Evolutionary conservation across 495 filamentous ascomycete genomes (phyloP).

Genomic region (Trichoderma reesei): DNA sequence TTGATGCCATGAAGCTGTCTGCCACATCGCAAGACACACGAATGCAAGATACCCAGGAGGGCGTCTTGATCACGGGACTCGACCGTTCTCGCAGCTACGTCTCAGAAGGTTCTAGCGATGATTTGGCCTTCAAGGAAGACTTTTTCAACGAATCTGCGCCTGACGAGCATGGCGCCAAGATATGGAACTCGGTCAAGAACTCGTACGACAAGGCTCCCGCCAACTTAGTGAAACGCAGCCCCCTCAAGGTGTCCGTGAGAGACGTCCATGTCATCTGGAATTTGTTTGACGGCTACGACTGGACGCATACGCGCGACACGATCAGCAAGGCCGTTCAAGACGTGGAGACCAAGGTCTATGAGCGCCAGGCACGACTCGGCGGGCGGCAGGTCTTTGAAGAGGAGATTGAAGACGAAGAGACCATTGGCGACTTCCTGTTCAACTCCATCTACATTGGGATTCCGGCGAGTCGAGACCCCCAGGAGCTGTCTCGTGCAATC

Average conservation of each 20-base stretch:
- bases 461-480: constrained; percentile 72
- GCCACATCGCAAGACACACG: constrained; percentile 23
- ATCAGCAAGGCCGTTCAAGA: constrained; percentile 81
- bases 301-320: constrained; percentile 75
- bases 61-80: constrained; percentile 48
- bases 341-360: constrained; percentile 69
- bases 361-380: constrained; percentile 47
- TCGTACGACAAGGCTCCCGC: constrained; percentile 59
- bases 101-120: constrained; percentile 19
- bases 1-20: constrained; percentile 30
- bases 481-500: constrained; percentile 69
- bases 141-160: constrained; percentile 69
- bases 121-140: constrained; percentile 65
- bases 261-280: constrained; percentile 97
- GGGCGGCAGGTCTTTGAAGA: constrained; percentile 38
- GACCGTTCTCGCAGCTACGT: not conserved
- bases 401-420: constrained; percentile 65
- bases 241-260: constrained; percentile 66
- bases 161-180: constrained; percentile 29
- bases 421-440: constrained; percentile 91
- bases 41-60: constrained; percentile 44
- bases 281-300: constrained; percentile 95
- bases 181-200: constrained; percentile 68
- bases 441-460: constrained; percentile 98
- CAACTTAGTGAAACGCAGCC: constrained; percentile 51